Base-by-base conservation (phyloP, 139 green algal genomes). In the Volvox reticuliferus region DNA sequence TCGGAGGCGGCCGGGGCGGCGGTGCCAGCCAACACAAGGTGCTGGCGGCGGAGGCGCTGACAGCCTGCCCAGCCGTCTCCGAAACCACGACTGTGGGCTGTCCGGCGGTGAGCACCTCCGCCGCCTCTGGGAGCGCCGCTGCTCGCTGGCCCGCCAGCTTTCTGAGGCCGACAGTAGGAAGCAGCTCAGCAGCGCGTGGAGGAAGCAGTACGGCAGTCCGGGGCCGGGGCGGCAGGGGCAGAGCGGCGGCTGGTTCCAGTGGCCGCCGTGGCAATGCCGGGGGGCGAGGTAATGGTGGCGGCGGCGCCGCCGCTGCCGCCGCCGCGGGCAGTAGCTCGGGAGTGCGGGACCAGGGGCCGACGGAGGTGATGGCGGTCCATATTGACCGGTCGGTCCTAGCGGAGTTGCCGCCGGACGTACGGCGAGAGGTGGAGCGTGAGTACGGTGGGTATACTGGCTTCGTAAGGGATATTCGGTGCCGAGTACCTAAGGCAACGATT, bases 381-480 rank as follows among this genome's bases (percentile, higher is more conserved):
- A 86, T 99, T 14, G 96, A 99, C 82, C 86, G 85, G 0, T 89
- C 92, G 17, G 96, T 98, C 71, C 62, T 98, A 71, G 93, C 94
- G 3, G 95, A 92, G 0, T 93, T 99, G 82, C 97, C 97, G 9
- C 81, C 93, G 67, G 87, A 93, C 3, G 22, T 98, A 9, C 88
- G 91, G 73, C 89, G 94, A 0, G 97, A 99, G 90, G 80, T 98
- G 67, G 95, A 97, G 85, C 55, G 87, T 0, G 95, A 93, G 14
- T 99, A 98, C 73, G 89, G 88, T 89, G 68, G 88, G 89, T 82
- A 55, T 55, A 55, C 44, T 9, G 44, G 44, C 44, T 55, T 55
- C 9, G 5, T 5, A 55, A 55, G 44, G 44, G 5, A 55, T 9
- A 9, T 55, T 55, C 44, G 44, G 44, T 55, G 44, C 44, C 5